Base-by-base conservation (phyloP, 768 basidiomycete genomes). In the Kwoniella dejecticola region DNA sequence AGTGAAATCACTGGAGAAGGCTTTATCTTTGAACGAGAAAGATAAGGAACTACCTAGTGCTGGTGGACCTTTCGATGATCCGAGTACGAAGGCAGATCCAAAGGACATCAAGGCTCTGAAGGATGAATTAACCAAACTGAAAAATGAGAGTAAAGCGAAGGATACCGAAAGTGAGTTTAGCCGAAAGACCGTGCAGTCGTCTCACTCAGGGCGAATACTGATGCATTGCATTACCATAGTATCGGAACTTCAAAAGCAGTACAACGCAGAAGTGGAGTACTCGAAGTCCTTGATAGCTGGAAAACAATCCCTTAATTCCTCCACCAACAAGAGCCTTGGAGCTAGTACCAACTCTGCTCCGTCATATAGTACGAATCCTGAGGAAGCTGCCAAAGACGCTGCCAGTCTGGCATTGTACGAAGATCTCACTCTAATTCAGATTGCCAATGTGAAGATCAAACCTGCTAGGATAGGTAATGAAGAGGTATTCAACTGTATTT, bases 371-470 rank as follows among this genome's bases (percentile, higher is more conserved):
- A 48, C 55, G 7, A 63, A 45, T 5, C 56, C 72, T 7, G 70
- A 74, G n/a, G 77, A 76, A 47, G 48, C 68, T 13, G 84, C 85
- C 4, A 86, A 86, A 72, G 83, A 85, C 66, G 79, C 81, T 2
- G 81, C 83, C 70, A 83, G 87, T 42, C 83, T 91, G 68, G 82
- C 82, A 52, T 84, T 94, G 63, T 95, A 95, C 74, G 90, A 93
- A 76, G 90, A 93, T 70, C 78, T 91, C 65, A 91, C 90, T 1
- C 90, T 91, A 68, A 80, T 94, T 23, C 82, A 90, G 38, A 83
- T 94, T 23, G 81, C 84, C 2, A 84, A 82, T 52, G 82, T 90
- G 75, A 87, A 86, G 70, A 76, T 82, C 53, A 82, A 81, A 58
- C 72, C 67, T 36, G 77, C 76, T 26, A 77, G 79, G 52, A 79